phyloP scores from a whole-genome alignment of 164 flowering plant species.

The Liriodendron chinense region DNA sequence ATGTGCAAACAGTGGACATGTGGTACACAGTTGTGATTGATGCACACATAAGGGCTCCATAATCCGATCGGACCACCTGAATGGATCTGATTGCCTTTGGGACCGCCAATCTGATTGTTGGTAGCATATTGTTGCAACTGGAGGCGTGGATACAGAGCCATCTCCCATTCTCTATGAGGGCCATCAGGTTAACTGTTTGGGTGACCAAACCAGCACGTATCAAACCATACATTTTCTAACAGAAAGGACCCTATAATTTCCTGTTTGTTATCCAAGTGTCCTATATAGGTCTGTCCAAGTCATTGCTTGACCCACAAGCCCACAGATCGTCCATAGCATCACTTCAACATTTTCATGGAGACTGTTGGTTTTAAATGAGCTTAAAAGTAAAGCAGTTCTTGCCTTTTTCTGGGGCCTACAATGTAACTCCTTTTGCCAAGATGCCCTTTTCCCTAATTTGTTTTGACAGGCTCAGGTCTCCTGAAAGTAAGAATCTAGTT shows the following conservation, averaged over 20 bases:
- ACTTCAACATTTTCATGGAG: not conserved
- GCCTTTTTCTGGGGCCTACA: not conserved
- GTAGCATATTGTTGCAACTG: not conserved
- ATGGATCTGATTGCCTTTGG: not conserved
- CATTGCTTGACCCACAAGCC: not conserved
- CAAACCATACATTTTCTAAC: too few species aligned
- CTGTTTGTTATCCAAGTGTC: too few species aligned
- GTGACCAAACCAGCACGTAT: too few species aligned
- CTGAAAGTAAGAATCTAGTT: not conserved
- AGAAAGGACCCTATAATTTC: too few species aligned
- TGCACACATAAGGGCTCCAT: not conserved
- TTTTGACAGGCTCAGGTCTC: not conserved
- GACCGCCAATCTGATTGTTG: not conserved
- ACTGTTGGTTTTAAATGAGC: not conserved
- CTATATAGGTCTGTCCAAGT: too few species aligned
- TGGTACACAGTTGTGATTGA: too few species aligned
- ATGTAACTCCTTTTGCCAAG: not conserved
- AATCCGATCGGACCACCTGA: not conserved
- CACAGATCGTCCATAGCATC: not conserved
- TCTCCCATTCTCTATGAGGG: too few species aligned
- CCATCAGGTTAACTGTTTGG: too few species aligned
- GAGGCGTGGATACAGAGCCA: not conserved
- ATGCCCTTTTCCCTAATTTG: not conserved
- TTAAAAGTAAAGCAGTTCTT: not conserved
- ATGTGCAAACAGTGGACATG: not conserved